Conservation (phyloP, 148 eudicot genomes). For the Beta vulgaris region DNA sequence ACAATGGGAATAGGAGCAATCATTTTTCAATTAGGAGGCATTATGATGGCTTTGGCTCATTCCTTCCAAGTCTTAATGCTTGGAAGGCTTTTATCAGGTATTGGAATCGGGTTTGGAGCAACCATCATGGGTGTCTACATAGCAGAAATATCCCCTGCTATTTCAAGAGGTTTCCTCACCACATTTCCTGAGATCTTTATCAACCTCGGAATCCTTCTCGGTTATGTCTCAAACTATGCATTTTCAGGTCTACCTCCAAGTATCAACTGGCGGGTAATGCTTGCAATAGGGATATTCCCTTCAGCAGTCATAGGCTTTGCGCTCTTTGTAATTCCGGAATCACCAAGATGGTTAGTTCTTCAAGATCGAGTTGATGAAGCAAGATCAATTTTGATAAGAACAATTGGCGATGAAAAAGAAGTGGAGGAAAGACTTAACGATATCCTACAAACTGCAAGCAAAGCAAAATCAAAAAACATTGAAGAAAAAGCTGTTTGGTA, state of each 20-base stretch:
- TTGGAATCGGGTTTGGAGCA: constrained; percentile 44
- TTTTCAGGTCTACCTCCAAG: constrained; percentile 39
- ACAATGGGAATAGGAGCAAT: constrained; percentile 40
- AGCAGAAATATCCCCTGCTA: constrained; percentile 46
- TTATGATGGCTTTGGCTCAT: constrained; percentile 38
- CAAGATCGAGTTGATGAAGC: constrained; percentile 72
- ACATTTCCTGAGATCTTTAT: constrained; percentile 45
- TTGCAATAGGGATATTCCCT: constrained; percentile 75
- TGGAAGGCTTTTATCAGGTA: constrained; percentile 42
- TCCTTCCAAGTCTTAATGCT: constrained; percentile 32
- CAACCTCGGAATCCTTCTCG: constrained; percentile 41
- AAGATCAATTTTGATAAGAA: constrained; percentile 46
- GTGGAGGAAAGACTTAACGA: constrained; percentile 74
- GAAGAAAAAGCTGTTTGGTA: constrained; percentile 68
- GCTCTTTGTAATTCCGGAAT: constrained; percentile 71
- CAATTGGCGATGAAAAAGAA: constrained; percentile 54
- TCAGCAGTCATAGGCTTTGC: constrained; percentile 69
- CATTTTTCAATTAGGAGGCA: constrained; percentile 36
- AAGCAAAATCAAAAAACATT: constrained; percentile 16
- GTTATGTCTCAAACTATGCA: constrained; percentile 45
- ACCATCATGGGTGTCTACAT: constrained; percentile 40
- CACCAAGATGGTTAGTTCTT: constrained; percentile 82
- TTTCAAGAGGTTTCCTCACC: constrained; percentile 40
- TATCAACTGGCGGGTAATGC: constrained; percentile 57
- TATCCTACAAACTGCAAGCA: constrained; percentile 56